These are phyloP conservation scores for Acarospora socialis DNA, from an alignment of 2,329 filamentous ascomycete genomes.

Conservation along the genomic window DNA sequence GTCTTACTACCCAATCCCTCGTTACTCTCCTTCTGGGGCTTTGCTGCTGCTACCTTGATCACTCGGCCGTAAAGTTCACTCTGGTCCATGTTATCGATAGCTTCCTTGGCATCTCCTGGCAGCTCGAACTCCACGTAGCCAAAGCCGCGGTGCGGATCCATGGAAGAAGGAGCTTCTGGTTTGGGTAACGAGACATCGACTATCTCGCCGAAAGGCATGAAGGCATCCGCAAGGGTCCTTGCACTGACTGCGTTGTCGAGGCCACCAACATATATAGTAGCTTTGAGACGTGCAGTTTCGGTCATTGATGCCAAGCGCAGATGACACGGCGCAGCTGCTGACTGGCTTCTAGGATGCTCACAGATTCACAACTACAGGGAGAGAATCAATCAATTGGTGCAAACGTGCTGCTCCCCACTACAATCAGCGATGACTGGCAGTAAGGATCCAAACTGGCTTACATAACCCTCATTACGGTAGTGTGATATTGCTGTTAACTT, in stretches of 20 bases:
- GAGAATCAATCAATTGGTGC: no score
- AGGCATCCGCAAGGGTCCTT: constrained; percentile 70
- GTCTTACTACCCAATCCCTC: constrained; percentile 86
- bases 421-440: no score
- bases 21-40: constrained; percentile 74
- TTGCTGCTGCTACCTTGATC: constrained; percentile 83
- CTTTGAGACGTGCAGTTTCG: constrained; percentile 83
- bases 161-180: constrained; percentile 64
- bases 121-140: constrained; percentile 93
- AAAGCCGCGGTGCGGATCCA: constrained; percentile 76
- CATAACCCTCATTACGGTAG: no score
- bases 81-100: constrained; percentile 98
- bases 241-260: constrained; percentile 65
- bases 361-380: no score
- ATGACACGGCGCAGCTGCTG: no score
- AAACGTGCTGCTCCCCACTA: no score
- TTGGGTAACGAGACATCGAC: constrained; percentile 82
- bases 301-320: no score
- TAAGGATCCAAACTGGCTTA: no score
- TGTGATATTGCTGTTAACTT: no score
- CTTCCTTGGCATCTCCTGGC: constrained; percentile 73
- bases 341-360: no score
- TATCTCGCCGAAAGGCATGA: constrained; percentile 94
- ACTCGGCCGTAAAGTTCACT: constrained; percentile 85
- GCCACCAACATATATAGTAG: constrained; percentile 84